Percentiles rank a stretch among this genome's conserved stretches.
These are phyloP conservation scores for Aspergillus ellipticus DNA, from an alignment of 495 filamentous ascomycete genomes.

Conservation along the genomic window DNA sequence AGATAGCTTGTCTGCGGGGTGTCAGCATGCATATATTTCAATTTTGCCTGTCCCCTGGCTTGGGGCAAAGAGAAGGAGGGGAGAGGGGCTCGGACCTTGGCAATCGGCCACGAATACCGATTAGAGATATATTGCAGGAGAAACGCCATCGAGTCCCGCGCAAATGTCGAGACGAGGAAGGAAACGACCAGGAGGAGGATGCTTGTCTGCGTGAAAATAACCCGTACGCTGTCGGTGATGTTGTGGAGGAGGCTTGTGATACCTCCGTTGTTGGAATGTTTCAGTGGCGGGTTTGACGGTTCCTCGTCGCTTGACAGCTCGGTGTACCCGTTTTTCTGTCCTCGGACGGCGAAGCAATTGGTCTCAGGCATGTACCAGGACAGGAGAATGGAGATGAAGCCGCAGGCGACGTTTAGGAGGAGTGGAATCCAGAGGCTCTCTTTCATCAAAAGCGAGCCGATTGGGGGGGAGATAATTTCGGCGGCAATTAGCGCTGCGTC, in stretches of 20 bases:
- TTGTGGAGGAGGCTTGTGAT: background rate
- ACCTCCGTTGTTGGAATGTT: too few relatives aligned
- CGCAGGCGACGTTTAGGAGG: background rate
- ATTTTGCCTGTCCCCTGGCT: too few relatives aligned
- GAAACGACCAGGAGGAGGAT: background rate
- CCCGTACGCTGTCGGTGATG: background rate
- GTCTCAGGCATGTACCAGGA: background rate
- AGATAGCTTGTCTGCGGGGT: background rate
- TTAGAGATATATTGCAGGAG: background rate
- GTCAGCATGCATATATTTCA: background rate
- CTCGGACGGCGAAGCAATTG: background rate
- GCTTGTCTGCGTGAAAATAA: background rate
- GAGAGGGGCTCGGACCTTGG: background rate
- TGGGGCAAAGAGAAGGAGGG: too few relatives aligned
- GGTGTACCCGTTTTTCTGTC: background rate
- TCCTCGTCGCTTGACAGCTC: background rate
- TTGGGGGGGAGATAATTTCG: background rate
- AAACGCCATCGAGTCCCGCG: background rate
- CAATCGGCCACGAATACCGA: background rate
- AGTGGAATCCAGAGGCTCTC: background rate
- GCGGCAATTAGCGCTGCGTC: background rate
- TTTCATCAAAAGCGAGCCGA: background rate
- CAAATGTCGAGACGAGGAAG: background rate
- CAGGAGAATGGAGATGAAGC: background rate
- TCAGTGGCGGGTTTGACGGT: too few relatives aligned